These are phyloP conservation scores for Penicillium carneum DNA, from an alignment of 2,329 filamentous ascomycete species.

Conservation along the genomic window DNA sequence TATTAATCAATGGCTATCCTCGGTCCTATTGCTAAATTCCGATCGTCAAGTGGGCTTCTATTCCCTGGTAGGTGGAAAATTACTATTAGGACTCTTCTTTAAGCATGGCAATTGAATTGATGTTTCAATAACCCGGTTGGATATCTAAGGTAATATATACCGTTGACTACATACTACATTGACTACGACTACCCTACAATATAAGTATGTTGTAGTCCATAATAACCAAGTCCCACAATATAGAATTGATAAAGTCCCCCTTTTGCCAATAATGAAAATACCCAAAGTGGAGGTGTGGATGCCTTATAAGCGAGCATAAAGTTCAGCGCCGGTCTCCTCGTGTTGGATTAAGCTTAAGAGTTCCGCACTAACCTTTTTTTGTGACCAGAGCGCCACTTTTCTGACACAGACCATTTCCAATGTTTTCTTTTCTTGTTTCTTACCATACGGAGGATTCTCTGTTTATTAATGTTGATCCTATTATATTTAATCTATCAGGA, in stretches of 20 bases:
- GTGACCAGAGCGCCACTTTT: conserved; percentile 47
- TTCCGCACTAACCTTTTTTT: conserved; percentile 46
- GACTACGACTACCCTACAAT: too few species aligned
- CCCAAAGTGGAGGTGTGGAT: conserved; percentile 26
- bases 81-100: neutral
- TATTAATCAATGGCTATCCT: conserved; percentile 20
- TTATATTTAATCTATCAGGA: conserved; percentile 23
- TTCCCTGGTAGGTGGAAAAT: neutral
- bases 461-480: conserved; percentile 5
- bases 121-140: neutral
- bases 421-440: conserved; percentile 12
- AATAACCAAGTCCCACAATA: conserved; percentile 7
- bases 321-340: conserved; percentile 46
- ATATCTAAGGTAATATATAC: neutral
- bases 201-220: too few species aligned
- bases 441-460: neutral
- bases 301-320: conserved; percentile 48
- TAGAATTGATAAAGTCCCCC: conserved; percentile 15
- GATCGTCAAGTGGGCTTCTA: conserved; percentile 23
- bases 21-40: conserved; percentile 25
- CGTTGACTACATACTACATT: too few species aligned
- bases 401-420: conserved; percentile 30
- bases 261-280: conserved; percentile 28
- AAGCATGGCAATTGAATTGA: neutral
- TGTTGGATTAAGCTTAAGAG: conserved; percentile 57